Conservation (phyloP, 2,329 filamentous ascomycete species). For the Talaromyces sp. region DNA sequence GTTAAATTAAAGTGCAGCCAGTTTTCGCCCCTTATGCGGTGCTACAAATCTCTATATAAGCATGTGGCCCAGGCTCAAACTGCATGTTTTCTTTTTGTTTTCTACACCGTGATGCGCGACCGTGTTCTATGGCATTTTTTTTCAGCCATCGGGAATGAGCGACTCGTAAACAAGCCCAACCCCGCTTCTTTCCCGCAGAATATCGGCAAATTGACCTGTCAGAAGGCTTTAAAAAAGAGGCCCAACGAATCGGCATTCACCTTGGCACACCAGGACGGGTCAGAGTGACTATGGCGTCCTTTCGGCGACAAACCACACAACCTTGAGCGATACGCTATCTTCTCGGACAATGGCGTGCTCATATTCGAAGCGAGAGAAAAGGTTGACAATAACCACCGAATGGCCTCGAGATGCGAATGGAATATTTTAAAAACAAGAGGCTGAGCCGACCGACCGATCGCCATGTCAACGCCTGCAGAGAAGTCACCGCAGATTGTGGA, state of each 20-base stretch:
- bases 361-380: not conserved
- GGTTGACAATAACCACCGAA: not conserved
- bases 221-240: not conserved
- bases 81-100: too few relatives aligned
- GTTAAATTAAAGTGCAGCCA: too few relatives aligned
- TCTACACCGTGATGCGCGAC: too few relatives aligned
- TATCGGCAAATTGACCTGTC: constrained; percentile 1
- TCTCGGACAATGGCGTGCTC: constrained; percentile 10
- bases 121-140: too few relatives aligned
- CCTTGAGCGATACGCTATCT: constrained; percentile 3
- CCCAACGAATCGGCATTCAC: not conserved
- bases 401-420: not conserved
- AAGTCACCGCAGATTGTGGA: constrained; percentile 3
- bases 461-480: constrained; percentile 2
- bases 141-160: too few relatives aligned
- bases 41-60: too few relatives aligned
- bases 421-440: not conserved
- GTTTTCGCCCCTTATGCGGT: too few relatives aligned
- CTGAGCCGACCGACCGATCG: not conserved
- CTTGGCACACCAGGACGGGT: constrained; percentile 4
- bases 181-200: not conserved
- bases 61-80: too few relatives aligned
- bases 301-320: not conserved
- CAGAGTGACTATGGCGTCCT: not conserved
- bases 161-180: not conserved